A percentile compares a stretch with the other conserved stretches of the same genome.
Evolutionary conservation across 306 rosid genomes (phyloP).

Genomic region (Vigna trinervia): DNA sequence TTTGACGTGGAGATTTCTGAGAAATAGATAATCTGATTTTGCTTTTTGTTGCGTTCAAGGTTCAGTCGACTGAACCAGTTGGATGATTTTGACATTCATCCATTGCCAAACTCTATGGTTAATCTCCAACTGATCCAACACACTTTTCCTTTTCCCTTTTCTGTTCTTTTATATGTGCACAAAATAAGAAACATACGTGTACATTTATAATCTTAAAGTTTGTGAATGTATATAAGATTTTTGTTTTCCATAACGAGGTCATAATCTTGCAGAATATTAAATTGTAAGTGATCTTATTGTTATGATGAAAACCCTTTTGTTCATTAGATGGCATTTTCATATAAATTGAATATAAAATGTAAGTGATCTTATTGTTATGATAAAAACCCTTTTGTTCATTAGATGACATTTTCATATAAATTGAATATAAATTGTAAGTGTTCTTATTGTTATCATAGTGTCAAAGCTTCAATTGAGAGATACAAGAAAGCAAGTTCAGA

Average conservation of each 20-base stretch:
- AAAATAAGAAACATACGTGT: background rate
- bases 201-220: background rate
- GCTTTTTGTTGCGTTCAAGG: conserved; percentile 51
- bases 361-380: too few relatives aligned
- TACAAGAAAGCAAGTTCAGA: conserved; percentile 86
- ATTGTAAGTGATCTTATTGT: too few relatives aligned
- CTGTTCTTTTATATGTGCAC: background rate
- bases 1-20: conserved; percentile 5
- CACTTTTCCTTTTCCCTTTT: background rate
- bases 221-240: background rate
- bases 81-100: conserved; percentile 48
- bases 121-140: background rate
- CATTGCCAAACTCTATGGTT: background rate
- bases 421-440: conserved; percentile 25
- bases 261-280: background rate
- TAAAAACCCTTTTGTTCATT: background rate
- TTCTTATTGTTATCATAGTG: conserved; percentile 55
- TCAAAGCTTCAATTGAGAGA: conserved; percentile 80
- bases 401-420: background rate
- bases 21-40: conserved; percentile 18
- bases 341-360: background rate
- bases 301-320: background rate
- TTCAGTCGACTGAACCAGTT: conserved; percentile 42
- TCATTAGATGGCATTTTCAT: background rate
- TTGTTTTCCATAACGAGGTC: background rate